A percentile compares a stretch with the other conserved stretches of the same genome.
These are phyloP conservation scores for Neurospora sp. DNA, from an alignment of 495 filamentous ascomycete species.

Conservation along the genomic window DNA sequence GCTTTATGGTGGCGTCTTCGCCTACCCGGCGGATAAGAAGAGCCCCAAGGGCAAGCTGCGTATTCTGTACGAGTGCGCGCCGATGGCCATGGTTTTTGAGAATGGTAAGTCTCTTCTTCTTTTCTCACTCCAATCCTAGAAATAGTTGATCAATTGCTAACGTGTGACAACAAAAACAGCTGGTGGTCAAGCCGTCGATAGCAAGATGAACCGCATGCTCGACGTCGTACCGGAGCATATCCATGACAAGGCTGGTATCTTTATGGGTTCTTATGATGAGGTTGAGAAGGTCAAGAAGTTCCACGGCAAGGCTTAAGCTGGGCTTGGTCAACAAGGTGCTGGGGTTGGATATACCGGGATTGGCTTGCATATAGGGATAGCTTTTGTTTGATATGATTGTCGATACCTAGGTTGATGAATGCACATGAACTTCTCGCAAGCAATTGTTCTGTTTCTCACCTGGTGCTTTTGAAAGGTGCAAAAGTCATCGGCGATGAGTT, in stretches of 20 bases:
- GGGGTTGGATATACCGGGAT: neutral
- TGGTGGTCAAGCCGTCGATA: slow-evolving; percentile 84
- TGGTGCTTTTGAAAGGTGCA: neutral
- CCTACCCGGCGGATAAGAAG: slow-evolving; percentile 96
- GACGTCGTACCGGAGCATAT: slow-evolving; percentile 86
- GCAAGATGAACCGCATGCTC: slow-evolving; percentile 80
- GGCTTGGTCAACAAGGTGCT: neutral
- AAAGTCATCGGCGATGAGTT: neutral
- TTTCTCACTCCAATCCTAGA: too few species aligned
- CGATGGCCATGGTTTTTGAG: slow-evolving; percentile 99
- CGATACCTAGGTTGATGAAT: neutral
- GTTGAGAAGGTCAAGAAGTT: slow-evolving; percentile 86
- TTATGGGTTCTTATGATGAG: slow-evolving; percentile 89
- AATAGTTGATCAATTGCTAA: slow-evolving; percentile 3
- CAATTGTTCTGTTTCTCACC: neutral
- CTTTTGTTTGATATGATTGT: neutral
- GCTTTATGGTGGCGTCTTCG: slow-evolving; percentile 93
- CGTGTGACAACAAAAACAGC: slow-evolving; percentile 34
- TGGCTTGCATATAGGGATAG: neutral
- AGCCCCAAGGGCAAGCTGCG: slow-evolving; percentile 95
- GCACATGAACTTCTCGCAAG: neutral
- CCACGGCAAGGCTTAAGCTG: slow-evolving; percentile 11
- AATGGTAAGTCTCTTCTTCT: slow-evolving; percentile 54
- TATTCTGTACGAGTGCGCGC: slow-evolving; percentile 96
- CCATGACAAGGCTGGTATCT: slow-evolving; percentile 92